Evolutionary conservation across 805 yeast genomes (phyloP).

Genomic region (Lipomyces sp.): DNA sequence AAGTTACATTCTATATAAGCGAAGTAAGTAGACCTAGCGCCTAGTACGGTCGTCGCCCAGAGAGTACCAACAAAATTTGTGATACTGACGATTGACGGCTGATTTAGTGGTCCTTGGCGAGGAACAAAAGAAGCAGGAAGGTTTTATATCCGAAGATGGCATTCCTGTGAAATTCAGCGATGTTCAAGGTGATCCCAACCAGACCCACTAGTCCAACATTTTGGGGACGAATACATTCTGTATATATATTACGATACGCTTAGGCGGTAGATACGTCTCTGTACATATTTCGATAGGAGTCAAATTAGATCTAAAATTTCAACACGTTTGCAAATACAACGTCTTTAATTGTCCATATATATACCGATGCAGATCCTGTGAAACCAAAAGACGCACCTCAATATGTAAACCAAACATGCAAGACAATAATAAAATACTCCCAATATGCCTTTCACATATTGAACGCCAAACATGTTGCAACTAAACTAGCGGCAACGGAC

Average conservation of each 20-base stretch:
- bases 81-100: neutral
- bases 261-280: neutral
- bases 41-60: too few relatives aligned
- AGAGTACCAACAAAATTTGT: neutral
- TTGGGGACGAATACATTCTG: too few relatives aligned
- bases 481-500: neutral
- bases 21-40: slow-evolving; percentile 18
- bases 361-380: neutral
- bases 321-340: too few relatives aligned
- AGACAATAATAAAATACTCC: neutral
- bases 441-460: neutral
- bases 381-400: neutral
- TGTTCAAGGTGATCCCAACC: slow-evolving; percentile 17
- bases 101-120: slow-evolving; percentile 30
- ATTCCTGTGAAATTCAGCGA: slow-evolving; percentile 20
- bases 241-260: neutral
- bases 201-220: neutral
- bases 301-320: neutral
- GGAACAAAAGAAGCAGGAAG: slow-evolving; percentile 28
- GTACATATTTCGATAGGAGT: neutral
- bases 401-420: neutral
- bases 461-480: neutral
- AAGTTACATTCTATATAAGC: slow-evolving; percentile 26
- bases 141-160: slow-evolving; percentile 31
- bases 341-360: neutral